These are phyloP conservation scores for Penicillium pancosmium DNA, from an alignment of 495 filamentous ascomycete genomes.

Conservation along the genomic window DNA sequence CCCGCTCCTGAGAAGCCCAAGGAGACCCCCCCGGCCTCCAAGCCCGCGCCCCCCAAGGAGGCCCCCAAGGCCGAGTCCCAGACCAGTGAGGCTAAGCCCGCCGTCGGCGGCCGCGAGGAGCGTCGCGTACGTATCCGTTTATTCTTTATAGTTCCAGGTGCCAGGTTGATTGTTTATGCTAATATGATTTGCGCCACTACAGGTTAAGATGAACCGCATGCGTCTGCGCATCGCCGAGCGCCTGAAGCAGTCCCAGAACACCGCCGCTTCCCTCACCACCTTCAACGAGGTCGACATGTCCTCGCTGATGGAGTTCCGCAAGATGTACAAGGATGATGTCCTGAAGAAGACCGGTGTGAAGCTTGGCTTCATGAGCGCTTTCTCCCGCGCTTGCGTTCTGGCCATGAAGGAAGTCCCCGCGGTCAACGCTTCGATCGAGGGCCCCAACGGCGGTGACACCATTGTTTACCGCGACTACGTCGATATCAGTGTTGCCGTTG, in stretches of 20 bases:
- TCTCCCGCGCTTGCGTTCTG: conserved; percentile 86
- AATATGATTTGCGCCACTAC: conserved; percentile 9
- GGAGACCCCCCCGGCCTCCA: conserved; percentile 11
- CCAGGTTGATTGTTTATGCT: not conserved
- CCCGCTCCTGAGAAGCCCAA: conserved; percentile 46
- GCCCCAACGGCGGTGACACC: conserved; percentile 91
- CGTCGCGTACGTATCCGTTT: conserved; percentile 64
- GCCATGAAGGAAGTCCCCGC: conserved; percentile 94
- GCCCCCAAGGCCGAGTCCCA: conserved; percentile 37
- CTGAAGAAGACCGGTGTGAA: conserved; percentile 97
- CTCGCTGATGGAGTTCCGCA: conserved; percentile 93
- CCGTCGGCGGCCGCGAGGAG: conserved; percentile 81
- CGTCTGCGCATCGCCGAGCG: conserved; percentile 95
- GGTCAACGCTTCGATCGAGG: conserved; percentile 98
- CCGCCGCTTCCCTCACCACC: conserved; percentile 93
- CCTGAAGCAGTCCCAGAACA: conserved; percentile 98
- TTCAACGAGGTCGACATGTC: conserved; percentile 99
- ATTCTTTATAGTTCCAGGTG: too few species aligned
- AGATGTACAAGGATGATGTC: conserved; percentile 93
- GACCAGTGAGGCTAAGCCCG: conserved; percentile 33
- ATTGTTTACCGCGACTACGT: conserved; percentile 98
- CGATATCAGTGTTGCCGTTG: conserved; percentile 95
- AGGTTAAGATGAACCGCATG: conserved; percentile 99
- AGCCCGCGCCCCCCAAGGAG: conserved; percentile 1
- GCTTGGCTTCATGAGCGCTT: conserved; percentile 98